Conservation (phyloP, 441 rosid genomes). For the Adansonia rubrostipa region DNA sequence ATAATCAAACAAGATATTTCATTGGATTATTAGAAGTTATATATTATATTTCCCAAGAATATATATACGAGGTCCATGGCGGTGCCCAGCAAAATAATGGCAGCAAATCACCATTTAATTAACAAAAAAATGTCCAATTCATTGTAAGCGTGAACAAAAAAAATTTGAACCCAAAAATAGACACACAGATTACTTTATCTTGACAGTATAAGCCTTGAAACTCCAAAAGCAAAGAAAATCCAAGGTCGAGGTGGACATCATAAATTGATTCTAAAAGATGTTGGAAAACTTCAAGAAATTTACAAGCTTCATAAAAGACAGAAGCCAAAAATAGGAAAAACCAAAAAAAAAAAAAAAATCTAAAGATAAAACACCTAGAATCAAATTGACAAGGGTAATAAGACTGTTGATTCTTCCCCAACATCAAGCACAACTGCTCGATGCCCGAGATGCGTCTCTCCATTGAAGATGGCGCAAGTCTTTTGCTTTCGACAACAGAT, state of each 20-base stretch:
- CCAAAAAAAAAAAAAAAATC: neutral
- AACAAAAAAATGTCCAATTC: neutral
- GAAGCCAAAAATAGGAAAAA: neutral
- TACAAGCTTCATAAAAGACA: neutral
- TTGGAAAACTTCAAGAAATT: neutral
- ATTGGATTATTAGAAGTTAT: neutral
- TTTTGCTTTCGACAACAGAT: neutral
- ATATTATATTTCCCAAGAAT: neutral
- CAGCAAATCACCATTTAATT: neutral
- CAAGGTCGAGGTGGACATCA: neutral
- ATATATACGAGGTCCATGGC: neutral
- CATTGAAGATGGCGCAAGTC: neutral
- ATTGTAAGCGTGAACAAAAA: neutral
- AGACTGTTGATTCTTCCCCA: conserved; percentile 3
- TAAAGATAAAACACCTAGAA: neutral
- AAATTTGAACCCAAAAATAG: neutral
- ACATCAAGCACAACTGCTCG: conserved; percentile 6
- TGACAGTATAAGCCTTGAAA: neutral
- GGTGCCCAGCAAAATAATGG: neutral
- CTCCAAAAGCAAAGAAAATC: neutral
- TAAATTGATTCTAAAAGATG: neutral
- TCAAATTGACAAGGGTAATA: neutral
- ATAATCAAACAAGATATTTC: neutral
- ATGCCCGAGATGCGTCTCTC: neutral
- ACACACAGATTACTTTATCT: neutral